Conservation (phyloP, 306 rosid species). For the Rosa multiflora region DNA sequence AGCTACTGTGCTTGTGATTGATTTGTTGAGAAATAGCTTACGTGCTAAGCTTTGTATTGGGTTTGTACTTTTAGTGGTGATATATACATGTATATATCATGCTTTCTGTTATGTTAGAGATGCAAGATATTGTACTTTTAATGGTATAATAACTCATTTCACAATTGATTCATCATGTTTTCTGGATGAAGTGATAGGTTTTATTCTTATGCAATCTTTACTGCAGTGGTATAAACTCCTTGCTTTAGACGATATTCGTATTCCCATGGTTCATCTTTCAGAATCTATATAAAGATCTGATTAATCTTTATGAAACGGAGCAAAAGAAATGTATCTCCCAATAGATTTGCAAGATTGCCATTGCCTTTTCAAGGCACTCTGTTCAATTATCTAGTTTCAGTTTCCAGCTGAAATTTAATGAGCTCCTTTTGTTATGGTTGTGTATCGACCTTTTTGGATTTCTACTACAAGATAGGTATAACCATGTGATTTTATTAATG, state of each 20-base stretch:
- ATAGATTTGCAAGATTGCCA: neutral
- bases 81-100: neutral
- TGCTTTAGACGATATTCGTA: neutral
- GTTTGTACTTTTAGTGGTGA: neutral
- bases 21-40: neutral
- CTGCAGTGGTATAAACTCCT: neutral
- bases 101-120: neutral
- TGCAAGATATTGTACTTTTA: neutral
- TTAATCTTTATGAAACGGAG: neutral
- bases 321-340: neutral
- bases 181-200: neutral
- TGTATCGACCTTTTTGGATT: neutral
- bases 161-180: neutral
- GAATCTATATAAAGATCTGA: neutral
- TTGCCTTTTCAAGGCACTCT: neutral
- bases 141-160: neutral
- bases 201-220: neutral
- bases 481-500: constrained; percentile 8
- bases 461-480: neutral
- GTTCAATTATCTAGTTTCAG: neutral
- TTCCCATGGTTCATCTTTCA: constrained; percentile 2
- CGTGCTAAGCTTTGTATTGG: constrained; percentile 18
- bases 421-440: neutral
- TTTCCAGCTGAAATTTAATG: neutral
- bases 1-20: too few relatives aligned